These are phyloP conservation scores for Cryptococcus sp. DNA, from an alignment of 1,284 basidiomycete genomes.

Conservation along the genomic window DNA sequence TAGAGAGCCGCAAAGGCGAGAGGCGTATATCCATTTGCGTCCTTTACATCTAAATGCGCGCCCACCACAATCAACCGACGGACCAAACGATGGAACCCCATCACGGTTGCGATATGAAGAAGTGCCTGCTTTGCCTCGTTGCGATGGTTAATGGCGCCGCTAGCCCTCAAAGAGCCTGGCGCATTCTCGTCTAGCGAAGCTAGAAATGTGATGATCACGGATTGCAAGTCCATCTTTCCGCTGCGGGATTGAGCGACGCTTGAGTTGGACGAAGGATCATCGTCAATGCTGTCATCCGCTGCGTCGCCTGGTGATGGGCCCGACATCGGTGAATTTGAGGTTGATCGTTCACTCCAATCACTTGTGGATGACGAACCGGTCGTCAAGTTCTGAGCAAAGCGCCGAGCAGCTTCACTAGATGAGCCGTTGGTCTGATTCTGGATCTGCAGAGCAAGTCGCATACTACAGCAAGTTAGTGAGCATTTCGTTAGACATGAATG, in stretches of 20 bases:
- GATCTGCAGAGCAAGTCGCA: constrained; percentile 46
- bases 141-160: constrained; percentile 65
- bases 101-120: constrained; percentile 81
- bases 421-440: constrained; percentile 37
- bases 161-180: constrained; percentile 51
- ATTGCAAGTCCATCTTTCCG: constrained; percentile 61
- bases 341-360: constrained; percentile 37
- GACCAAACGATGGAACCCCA: constrained; percentile 74
- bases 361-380: constrained; percentile 26
- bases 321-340: constrained; percentile 26
- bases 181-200: constrained; percentile 37
- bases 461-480: constrained; percentile 22
- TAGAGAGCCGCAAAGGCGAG: constrained; percentile 81
- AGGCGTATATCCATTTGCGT: constrained; percentile 87
- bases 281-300: constrained; percentile 8
- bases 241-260: constrained; percentile 1
- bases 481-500: background rate
- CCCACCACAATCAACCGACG: constrained; percentile 70
- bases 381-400: constrained; percentile 38
- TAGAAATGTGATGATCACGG: constrained; percentile 75
- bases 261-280: constrained; percentile 11
- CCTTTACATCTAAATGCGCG: constrained; percentile 79
- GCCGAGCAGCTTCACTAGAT: constrained; percentile 38
- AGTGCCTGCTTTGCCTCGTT: constrained; percentile 71
- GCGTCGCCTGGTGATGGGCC: constrained; percentile 22